Conservation (phyloP, 1,139 yeast genomes). For the Taiozyma sp. region DNA sequence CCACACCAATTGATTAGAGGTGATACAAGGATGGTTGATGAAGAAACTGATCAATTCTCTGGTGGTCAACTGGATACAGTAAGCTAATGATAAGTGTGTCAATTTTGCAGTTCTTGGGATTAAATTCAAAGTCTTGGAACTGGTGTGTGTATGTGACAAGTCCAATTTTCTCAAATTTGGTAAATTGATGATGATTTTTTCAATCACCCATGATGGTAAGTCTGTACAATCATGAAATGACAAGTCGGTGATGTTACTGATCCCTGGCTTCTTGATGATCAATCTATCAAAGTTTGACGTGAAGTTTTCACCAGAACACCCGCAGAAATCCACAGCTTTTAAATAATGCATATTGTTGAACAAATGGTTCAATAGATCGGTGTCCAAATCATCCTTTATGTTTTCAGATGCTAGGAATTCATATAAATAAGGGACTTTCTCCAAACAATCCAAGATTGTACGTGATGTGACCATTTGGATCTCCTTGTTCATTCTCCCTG, state of each 20-base stretch:
- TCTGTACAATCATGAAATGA: constrained; percentile 90
- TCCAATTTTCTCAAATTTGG: constrained; percentile 64
- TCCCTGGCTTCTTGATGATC: constrained; percentile 26
- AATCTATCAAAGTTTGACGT: constrained; percentile 53
- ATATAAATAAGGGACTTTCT: constrained; percentile 55
- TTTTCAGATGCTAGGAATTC: constrained; percentile 85
- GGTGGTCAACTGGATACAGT: constrained; percentile 74
- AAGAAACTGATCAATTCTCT: constrained; percentile 68
- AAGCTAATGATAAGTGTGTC: constrained; percentile 73
- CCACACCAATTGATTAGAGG: constrained; percentile 54
- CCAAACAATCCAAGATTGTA: constrained; percentile 61
- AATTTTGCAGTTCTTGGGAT: constrained; percentile 51
- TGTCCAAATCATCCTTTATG: constrained; percentile 78
- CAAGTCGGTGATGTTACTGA: constrained; percentile 39
- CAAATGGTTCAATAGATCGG: constrained; percentile 47
- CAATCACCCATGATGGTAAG: constrained; percentile 51
- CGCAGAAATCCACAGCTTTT: constrained; percentile 81
- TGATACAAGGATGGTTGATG: constrained; percentile 66
- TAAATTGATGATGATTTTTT: constrained; percentile 51
- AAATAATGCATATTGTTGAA: constrained; percentile 57
- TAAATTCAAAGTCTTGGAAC: constrained; percentile 32
- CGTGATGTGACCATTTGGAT: constrained; percentile 83
- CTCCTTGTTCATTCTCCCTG: constrained; percentile 84
- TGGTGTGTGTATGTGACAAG: constrained; percentile 72
- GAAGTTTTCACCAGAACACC: constrained; percentile 66